Percentiles rank a stretch among this genome's conserved stretches.
Evolutionary conservation across 1,284 basidiomycete genomes (phyloP).

Genomic region (Thelephora terrestris): DNA sequence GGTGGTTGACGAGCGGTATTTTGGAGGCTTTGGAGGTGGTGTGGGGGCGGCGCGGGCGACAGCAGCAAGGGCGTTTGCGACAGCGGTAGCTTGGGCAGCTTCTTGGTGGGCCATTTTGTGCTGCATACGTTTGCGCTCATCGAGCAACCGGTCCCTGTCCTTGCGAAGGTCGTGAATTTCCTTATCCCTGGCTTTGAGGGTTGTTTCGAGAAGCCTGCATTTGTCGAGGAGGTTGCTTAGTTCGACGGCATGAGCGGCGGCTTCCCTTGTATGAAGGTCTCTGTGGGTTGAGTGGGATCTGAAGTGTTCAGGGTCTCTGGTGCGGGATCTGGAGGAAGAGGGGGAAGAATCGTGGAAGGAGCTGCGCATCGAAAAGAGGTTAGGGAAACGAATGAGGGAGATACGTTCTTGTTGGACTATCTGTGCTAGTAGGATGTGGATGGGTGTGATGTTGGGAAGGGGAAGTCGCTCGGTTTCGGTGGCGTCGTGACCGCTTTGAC

Average conservation of each 20-base stretch:
- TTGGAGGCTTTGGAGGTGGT: constrained; percentile 5
- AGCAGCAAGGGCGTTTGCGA: constrained; percentile 3
- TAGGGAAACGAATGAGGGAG: neutral
- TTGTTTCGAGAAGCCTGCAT: constrained; percentile 47
- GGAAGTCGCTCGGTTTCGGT: neutral
- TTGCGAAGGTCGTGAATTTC: constrained; percentile 47
- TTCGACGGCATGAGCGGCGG: constrained; percentile 41
- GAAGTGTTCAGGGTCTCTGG: neutral
- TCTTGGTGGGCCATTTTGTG: neutral
- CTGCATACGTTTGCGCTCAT: constrained; percentile 14
- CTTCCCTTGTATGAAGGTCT: constrained; percentile 13
- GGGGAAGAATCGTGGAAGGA: neutral
- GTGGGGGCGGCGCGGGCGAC: constrained; percentile 4
- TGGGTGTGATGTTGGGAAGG: neutral
- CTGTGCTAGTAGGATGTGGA: neutral
- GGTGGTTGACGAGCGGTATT: constrained; percentile 6
- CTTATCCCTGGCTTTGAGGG: constrained; percentile 25
- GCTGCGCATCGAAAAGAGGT: neutral
- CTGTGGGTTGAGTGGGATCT: constrained; percentile 2
- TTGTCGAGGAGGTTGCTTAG: constrained; percentile 46
- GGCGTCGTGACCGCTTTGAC: no score
- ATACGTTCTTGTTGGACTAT: neutral
- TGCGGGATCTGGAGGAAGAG: neutral
- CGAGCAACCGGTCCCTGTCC: constrained; percentile 28
- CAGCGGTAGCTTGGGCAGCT: constrained; percentile 1